phyloP scores from a whole-genome alignment of 495 filamentous ascomycete species.

The Lentithecium fluviatile region DNA sequence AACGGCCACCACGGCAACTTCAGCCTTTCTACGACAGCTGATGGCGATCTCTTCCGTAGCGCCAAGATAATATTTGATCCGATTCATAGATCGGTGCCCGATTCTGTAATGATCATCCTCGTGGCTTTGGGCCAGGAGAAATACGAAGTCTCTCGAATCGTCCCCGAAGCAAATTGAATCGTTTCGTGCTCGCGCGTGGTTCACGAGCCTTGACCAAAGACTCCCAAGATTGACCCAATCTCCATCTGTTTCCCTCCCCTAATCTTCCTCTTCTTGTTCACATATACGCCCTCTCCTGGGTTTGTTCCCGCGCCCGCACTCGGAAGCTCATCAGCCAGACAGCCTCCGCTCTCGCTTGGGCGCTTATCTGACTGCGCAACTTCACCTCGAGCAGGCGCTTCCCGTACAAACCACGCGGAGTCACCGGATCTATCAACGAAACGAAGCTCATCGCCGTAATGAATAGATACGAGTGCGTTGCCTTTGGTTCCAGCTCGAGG shows the following conservation, averaged over 20 bases:
- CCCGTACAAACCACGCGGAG: neutral
- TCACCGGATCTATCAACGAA: neutral
- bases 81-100: too few species aligned
- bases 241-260: constrained; percentile 8
- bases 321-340: too few species aligned
- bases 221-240: constrained; percentile 16
- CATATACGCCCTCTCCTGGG: neutral
- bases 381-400: neutral
- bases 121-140: too few species aligned
- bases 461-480: neutral
- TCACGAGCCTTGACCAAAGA: neutral
- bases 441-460: neutral
- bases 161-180: too few species aligned
- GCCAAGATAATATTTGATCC: too few species aligned
- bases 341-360: neutral
- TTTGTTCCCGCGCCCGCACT: neutral
- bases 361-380: neutral
- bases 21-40: too few species aligned
- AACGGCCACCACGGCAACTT: too few species aligned
- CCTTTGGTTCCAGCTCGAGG: neutral
- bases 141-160: too few species aligned
- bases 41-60: neutral
- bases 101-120: too few species aligned
- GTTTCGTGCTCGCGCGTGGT: too few species aligned
- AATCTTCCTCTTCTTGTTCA: constrained; percentile 13